A percentile compares a stretch with the other conserved stretches of the same genome.
Conservation (phyloP, 768 basidiomycete genomes). For the Collybia mongolica region DNA sequence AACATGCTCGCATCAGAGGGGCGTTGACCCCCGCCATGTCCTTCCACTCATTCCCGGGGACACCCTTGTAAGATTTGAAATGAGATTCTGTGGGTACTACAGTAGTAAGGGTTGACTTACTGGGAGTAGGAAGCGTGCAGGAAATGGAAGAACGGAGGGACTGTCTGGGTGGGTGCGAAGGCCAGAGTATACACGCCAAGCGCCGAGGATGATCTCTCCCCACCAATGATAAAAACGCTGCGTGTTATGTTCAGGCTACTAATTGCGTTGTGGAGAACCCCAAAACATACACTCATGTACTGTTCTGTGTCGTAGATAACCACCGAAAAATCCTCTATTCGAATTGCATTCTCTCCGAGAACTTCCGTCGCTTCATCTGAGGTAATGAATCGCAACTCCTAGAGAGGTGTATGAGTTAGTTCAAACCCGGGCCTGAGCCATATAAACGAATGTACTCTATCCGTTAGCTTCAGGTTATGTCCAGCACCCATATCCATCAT, state of each 20-base stretch:
- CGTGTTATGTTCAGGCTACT: not conserved
- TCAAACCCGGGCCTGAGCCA: not conserved
- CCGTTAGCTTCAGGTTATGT: constrained; percentile 25
- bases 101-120: constrained; percentile 5
- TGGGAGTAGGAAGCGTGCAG: constrained; percentile 20
- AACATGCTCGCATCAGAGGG: constrained; percentile 62
- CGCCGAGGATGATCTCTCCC: constrained; percentile 25
- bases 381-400: constrained; percentile 20
- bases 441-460: constrained; percentile 16
- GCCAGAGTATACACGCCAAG: constrained; percentile 20
- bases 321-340: constrained; percentile 14
- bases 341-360: constrained; percentile 14
- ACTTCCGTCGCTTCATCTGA: constrained; percentile 12
- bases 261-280: not conserved
- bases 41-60: constrained; percentile 17
- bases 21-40: constrained; percentile 26
- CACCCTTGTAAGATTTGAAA: constrained; percentile 5
- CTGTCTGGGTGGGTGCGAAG: not conserved
- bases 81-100: constrained; percentile 15
- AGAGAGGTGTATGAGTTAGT: not conserved
- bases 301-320: constrained; percentile 20
- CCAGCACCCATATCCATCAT: constrained; percentile 22
- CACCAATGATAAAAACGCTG: constrained; percentile 28
- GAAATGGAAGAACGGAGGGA: constrained; percentile 4
- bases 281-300: constrained; percentile 18